Evolutionary conservation across 2,329 filamentous ascomycete species (phyloP).

Genomic region (Hymenotorrendiella dingleyae): DNA sequence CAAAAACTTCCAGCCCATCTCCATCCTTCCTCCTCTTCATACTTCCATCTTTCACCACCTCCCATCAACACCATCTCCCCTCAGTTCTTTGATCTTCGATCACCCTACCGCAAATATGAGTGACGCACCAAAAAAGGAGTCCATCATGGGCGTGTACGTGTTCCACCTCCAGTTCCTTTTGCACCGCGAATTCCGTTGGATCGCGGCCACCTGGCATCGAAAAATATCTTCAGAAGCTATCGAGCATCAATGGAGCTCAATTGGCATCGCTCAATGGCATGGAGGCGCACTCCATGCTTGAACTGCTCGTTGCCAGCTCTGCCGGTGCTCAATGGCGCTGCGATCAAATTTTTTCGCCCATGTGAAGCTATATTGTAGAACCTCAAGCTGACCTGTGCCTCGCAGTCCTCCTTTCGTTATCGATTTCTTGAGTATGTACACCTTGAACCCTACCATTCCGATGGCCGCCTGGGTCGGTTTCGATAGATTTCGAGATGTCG

Average conservation of each 20-base stretch:
- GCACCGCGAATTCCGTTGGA: conserved; percentile 4
- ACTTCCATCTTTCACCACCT: conserved; percentile 22
- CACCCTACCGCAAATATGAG: conserved; percentile 26
- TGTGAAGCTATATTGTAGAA: conserved; percentile 6
- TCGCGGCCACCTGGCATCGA: conserved; percentile 14
- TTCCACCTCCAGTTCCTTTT: conserved; percentile 24
- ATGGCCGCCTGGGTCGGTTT: conserved; percentile 10
- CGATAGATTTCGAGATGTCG: conserved; percentile 9
- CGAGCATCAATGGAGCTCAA: conserved; percentile 21
- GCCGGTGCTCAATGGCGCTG: conserved; percentile 20
- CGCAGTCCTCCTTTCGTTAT: conserved; percentile 76
- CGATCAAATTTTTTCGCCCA: conserved; percentile 15
- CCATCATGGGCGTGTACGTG: conserved; percentile 63
- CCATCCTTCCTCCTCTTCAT: conserved; percentile 19
- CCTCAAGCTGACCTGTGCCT: conserved; percentile 21
- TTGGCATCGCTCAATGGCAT: conserved; percentile 16
- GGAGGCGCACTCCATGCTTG: conserved; percentile 11
- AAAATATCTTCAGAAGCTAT: conserved; percentile 19
- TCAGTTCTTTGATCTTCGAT: conserved; percentile 45
- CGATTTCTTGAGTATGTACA: conserved; percentile 94
- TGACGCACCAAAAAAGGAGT: conserved; percentile 50
- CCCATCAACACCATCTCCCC: conserved; percentile 48
- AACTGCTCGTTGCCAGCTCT: conserved; percentile 10
- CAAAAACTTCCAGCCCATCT: conserved; percentile 19
- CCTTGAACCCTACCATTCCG: conserved; percentile 11